Base-by-base conservation (phyloP, 768 basidiomycete species). In the Phaeotremella skinneri region DNA sequence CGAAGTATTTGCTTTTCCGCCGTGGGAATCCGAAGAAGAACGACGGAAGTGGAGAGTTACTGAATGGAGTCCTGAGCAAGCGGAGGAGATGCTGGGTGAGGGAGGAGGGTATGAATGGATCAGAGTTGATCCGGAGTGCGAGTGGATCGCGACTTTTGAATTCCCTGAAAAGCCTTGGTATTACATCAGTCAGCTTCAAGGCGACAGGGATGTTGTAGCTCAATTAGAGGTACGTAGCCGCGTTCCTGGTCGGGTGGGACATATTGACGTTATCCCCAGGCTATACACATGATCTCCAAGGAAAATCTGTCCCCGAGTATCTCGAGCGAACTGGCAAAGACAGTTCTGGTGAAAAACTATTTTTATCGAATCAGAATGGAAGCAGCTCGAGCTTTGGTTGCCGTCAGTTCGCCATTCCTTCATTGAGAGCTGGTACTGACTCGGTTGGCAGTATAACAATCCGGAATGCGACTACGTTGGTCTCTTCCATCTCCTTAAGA, bases 31-130 rank as follows among this genome's bases (percentile, higher is more conserved):
- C 69, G 72, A 75, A 23, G 90, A 92, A 70, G 67, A 72, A 21
- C 61, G 70, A 3, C 49, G 62, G 20, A 47, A 87, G 61, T 98
- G 94, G 96, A 89, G 89, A 75, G 93, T 98, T 2, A 88, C 89
- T 4, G 93, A 98, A 75, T 98, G 96, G 96, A 90, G 89, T 3
- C 93, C 96, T 69, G 91, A 96, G 66, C 92, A 98, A 59, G 93
- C 96, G 72, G 85, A 87, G 59, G 81, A 83, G 42, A 94, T 98
- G 90, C 86, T 88, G 37, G 90, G 90, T 17, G 93, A 94, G 62
- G 94, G 91, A 2, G 67, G 68, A 0, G 71, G 71, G 3, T 99
- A 97, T 77, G 96, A 99, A 78, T 99, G 94, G 94, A 98, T 99
- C 58, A 82, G 96, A 62, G 90, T 98, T 83, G 96, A 99, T 72